Evolutionary conservation across 495 filamentous ascomycete genomes (phyloP).

Genomic region (Alectoria sarmentosa): DNA sequence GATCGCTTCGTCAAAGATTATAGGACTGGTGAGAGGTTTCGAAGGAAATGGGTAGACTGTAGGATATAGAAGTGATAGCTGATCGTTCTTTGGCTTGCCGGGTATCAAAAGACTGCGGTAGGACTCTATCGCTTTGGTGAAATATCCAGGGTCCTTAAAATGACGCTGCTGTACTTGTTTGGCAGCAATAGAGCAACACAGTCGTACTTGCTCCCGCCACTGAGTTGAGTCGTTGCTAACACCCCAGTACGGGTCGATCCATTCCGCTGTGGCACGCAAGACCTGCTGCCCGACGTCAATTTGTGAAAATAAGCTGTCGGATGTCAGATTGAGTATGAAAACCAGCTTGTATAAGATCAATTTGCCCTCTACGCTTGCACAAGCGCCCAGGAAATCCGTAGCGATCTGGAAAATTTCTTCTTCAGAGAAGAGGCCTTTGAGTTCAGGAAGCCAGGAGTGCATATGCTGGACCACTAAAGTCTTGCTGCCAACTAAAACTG

Average conservation of each 20-base stretch:
- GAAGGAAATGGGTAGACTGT: constrained; percentile 83
- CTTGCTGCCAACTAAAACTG: constrained; percentile 84
- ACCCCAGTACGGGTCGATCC: constrained; percentile 95
- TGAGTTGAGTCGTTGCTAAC: constrained; percentile 63
- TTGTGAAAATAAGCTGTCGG: constrained; percentile 68
- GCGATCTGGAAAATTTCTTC: constrained; percentile 88
- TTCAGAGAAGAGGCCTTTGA: constrained; percentile 64
- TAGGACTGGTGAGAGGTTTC: constrained; percentile 52
- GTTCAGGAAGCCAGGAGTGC: constrained; percentile 90
- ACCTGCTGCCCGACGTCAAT: constrained; percentile 65
- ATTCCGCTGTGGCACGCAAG: constrained; percentile 74
- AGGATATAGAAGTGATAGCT: constrained; percentile 82
- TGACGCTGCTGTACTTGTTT: constrained; percentile 71
- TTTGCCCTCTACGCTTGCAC: constrained; percentile 81
- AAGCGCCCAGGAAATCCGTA: constrained; percentile 89
- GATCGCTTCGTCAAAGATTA: constrained; percentile 78
- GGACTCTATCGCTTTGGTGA: constrained; percentile 84
- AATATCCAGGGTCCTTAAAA: constrained; percentile 76
- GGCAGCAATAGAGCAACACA: constrained; percentile 86
- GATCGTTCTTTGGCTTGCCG: constrained; percentile 55
- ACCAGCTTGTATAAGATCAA: constrained; percentile 90
- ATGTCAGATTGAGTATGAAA: constrained; percentile 82
- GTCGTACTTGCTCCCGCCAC: constrained; percentile 86
- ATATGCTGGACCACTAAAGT: constrained; percentile 95
- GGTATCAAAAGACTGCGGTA: constrained; percentile 68